Evolutionary conservation across 23 red algal genomes (phyloP).

Genomic region (Pyropia haitanensis): DNA sequence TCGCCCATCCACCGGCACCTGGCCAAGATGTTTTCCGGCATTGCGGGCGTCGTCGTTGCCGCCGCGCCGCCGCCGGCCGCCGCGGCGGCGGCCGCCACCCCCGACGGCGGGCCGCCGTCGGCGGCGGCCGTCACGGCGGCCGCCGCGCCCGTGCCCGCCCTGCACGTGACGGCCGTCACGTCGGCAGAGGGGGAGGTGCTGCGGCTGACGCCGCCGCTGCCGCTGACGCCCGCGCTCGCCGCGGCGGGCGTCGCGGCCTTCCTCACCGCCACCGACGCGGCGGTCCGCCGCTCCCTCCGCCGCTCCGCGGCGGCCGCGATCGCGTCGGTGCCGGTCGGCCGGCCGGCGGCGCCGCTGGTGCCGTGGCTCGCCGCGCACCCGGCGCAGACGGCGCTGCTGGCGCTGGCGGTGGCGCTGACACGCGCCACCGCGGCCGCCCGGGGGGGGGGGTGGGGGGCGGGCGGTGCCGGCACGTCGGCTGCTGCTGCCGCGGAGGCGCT

Average conservation of each 20-base stretch:
- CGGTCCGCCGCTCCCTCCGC: no score
- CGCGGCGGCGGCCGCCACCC: slow-evolving; percentile 5
- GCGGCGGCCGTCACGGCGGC: slow-evolving; percentile 15
- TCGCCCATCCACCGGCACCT: slow-evolving; percentile 6
- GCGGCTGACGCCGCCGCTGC: no score
- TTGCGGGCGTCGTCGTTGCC: slow-evolving; percentile 11
- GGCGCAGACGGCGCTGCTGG: no score
- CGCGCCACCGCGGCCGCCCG: not conserved
- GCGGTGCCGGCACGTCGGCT: not conserved
- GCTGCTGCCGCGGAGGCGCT: not conserved
- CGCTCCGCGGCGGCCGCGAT: no score
- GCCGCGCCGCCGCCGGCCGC: slow-evolving; percentile 2
- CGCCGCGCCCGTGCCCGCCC: not conserved
- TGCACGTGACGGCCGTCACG: slow-evolving; percentile 5
- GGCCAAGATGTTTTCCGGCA: slow-evolving; percentile 44
- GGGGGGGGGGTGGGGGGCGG: not conserved
- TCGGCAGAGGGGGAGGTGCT: not conserved
- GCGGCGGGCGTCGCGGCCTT: no score
- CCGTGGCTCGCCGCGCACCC: no score
- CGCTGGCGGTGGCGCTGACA: no score
- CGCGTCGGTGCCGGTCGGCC: no score
- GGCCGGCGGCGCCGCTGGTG: no score
- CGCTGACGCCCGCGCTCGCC: no score
- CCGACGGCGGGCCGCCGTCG: slow-evolving; percentile 14
- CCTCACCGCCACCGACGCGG: no score